These are phyloP conservation scores for Myxozyma melibiosi DNA, from an alignment of 805 yeast species.

Conservation along the genomic window DNA sequence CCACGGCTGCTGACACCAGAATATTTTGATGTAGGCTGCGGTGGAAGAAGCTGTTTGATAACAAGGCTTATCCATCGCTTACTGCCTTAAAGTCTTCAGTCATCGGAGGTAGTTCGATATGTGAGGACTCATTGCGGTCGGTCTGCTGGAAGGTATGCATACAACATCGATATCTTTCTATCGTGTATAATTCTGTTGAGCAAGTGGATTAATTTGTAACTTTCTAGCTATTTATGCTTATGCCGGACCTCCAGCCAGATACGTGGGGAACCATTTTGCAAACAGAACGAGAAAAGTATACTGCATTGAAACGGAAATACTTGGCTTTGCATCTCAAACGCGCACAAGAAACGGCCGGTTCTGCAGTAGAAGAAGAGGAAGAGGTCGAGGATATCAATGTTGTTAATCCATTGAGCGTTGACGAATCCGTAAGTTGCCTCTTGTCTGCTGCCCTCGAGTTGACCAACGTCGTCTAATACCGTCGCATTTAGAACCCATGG, in stretches of 20 bases:
- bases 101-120: conserved; percentile 18
- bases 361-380: background rate
- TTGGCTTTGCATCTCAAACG: conserved; percentile 17
- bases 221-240: conserved; percentile 22
- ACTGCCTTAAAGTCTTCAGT: conserved; percentile 27
- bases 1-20: background rate
- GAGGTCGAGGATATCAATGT: conserved; percentile 24
- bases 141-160: conserved; percentile 29
- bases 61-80: conserved; percentile 13
- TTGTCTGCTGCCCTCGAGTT: background rate
- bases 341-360: conserved; percentile 11
- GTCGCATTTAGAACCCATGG: conserved; percentile 32
- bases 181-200: background rate
- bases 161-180: background rate
- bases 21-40: background rate
- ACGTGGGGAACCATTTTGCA: conserved; percentile 25
- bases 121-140: conserved; percentile 27
- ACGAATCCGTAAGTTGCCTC: conserved; percentile 25
- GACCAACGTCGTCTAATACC: no score
- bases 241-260: conserved; percentile 31
- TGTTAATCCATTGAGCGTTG: conserved; percentile 30
- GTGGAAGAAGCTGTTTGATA: conserved; percentile 22
- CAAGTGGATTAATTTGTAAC: background rate
- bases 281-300: conserved; percentile 24
- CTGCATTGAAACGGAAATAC: conserved; percentile 17